Conservation (phyloP, 208 protist species). For the Leishmania turanica region DNA sequence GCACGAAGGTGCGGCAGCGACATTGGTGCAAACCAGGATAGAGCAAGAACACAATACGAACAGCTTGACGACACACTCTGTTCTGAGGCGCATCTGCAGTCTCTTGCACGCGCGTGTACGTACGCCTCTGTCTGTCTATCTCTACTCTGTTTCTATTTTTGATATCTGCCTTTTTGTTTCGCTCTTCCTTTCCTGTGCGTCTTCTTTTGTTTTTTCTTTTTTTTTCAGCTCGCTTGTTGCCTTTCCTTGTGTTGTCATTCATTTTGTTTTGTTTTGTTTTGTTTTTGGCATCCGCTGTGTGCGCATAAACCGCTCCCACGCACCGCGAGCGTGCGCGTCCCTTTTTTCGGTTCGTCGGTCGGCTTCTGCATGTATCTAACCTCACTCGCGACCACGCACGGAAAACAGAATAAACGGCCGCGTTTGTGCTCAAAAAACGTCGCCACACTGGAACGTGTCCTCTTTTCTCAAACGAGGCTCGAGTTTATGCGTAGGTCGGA, state of each 20-base stretch:
- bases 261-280: not conserved
- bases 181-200: not conserved
- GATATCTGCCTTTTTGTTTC: not conserved
- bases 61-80: not conserved
- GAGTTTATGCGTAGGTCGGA: slow-evolving; percentile 29
- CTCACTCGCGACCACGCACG: not conserved
- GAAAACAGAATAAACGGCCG: not conserved
- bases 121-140: not conserved
- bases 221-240: not conserved
- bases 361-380: not conserved
- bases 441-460: not conserved
- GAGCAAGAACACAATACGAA: not conserved
- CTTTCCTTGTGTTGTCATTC: not conserved
- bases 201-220: not conserved
- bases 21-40: not conserved
- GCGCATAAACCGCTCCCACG: not conserved
- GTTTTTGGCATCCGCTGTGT: not conserved
- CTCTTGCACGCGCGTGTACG: not conserved
- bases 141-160: not conserved
- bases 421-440: not conserved
- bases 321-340: not conserved
- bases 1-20: not conserved
- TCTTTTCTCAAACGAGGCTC: not conserved
- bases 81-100: not conserved
- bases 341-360: not conserved